phyloP scores from a whole-genome alignment of 73 alveolate species.

The Paraurostyla sp. region DNA sequence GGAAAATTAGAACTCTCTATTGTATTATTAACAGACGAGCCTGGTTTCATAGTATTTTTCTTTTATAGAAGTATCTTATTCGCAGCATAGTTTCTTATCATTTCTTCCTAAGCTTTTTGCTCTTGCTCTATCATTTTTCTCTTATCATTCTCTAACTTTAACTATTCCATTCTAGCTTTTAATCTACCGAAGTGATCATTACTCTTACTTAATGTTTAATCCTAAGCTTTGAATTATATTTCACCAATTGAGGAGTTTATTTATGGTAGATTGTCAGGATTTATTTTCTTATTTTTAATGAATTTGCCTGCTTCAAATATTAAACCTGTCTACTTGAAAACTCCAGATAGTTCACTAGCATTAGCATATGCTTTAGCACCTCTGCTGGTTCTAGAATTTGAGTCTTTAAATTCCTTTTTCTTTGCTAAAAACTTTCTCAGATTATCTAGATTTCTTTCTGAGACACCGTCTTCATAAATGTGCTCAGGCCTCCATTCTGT shows the following conservation, averaged over 20 bases:
- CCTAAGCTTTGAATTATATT: not conserved
- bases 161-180: not conserved
- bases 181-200: not conserved
- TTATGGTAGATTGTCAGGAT: not conserved
- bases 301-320: not conserved
- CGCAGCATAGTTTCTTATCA: not conserved
- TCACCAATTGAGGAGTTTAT: not conserved
- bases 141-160: slow-evolving; percentile 27
- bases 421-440: not conserved
- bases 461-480: not conserved
- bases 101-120: not conserved
- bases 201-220: not conserved
- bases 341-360: not conserved
- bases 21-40: not conserved
- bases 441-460: not conserved
- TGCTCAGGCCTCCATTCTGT: not conserved
- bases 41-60: not conserved
- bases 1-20: not conserved
- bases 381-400: not conserved
- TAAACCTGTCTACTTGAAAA: not conserved
- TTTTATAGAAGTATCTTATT: not conserved
- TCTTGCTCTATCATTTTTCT: not conserved
- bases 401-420: not conserved
- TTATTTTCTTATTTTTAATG: not conserved
- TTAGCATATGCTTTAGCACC: not conserved